Evolutionary conservation across 2,329 filamentous ascomycete genomes (phyloP).

Genomic region (Diplodia sapinea): DNA sequence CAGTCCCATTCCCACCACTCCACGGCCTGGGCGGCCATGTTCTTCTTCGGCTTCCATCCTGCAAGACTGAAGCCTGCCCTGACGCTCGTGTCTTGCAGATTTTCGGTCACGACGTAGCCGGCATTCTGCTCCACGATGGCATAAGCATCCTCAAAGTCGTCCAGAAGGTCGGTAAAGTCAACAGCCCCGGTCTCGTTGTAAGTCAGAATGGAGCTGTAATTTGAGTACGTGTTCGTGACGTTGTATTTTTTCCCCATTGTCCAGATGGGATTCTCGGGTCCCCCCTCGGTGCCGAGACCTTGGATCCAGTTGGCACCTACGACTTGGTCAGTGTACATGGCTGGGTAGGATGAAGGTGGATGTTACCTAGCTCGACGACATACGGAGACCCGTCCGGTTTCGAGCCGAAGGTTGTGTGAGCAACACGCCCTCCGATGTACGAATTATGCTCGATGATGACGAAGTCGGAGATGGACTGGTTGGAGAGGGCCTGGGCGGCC

Average conservation of each 20-base stretch:
- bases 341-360: background rate
- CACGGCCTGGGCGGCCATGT: conserved; percentile 63
- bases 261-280: conserved; percentile 67
- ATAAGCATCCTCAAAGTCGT: conserved; percentile 58
- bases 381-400: conserved; percentile 58
- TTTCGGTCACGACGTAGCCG: conserved; percentile 62
- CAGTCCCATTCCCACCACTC: conserved; percentile 65
- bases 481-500: conserved; percentile 66
- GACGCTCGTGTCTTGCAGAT: conserved; percentile 66
- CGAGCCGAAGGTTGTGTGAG: conserved; percentile 63
- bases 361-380: conserved; percentile 59
- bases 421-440: conserved; percentile 66
- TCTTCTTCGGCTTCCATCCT: conserved; percentile 65
- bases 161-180: conserved; percentile 59
- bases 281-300: conserved; percentile 48
- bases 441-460: conserved; percentile 68
- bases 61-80: conserved; percentile 64
- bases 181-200: conserved; percentile 64
- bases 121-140: conserved; percentile 57
- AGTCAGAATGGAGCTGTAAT: conserved; percentile 64
- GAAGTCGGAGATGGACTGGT: conserved; percentile 67
- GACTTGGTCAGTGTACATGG: background rate
- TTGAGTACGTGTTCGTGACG: conserved; percentile 62
- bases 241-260: conserved; percentile 64
- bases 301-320: conserved; percentile 69